phyloP scores from a whole-genome alignment of 1,284 basidiomycete genomes.

The Cystobasidium sp. region DNA sequence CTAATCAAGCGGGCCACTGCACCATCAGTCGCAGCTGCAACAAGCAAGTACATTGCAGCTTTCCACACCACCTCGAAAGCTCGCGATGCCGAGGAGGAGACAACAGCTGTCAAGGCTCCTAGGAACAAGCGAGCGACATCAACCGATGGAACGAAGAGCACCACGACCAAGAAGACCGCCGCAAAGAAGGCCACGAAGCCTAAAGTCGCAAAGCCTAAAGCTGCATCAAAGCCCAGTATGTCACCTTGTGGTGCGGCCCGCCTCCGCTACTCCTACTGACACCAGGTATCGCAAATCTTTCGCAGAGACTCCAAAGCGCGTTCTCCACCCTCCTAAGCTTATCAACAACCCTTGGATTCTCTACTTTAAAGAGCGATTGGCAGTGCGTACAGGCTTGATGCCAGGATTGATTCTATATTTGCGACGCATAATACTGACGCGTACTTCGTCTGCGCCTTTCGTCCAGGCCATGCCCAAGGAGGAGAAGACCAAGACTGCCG shows the following conservation, averaged over 20 bases:
- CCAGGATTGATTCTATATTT: no score
- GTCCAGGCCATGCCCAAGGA: conserved; percentile 53
- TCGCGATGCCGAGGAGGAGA: neutral
- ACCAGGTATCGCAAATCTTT: neutral
- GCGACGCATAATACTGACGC: neutral
- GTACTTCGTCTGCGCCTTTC: conserved; percentile 41
- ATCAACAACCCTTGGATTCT: conserved; percentile 56
- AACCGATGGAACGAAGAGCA: conserved; percentile 16
- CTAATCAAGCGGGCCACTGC: neutral
- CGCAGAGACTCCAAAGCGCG: conserved; percentile 47
- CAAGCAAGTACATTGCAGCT: neutral
- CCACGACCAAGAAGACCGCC: conserved; percentile 7
- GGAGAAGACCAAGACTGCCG: conserved; percentile 55
- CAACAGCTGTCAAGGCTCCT: conserved; percentile 3
- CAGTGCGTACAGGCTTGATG: neutral
- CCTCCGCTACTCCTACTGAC: no score
- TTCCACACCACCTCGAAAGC: conserved; percentile 3
- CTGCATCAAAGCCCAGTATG: conserved; percentile 16
- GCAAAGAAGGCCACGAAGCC: conserved; percentile 26
- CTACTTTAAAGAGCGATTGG: conserved; percentile 56
- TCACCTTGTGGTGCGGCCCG: no score
- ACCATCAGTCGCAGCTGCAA: neutral
- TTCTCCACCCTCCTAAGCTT: conserved; percentile 56
- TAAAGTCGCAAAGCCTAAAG: conserved; percentile 12
- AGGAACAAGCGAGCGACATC: conserved; percentile 13